Evolutionary conservation across 192 early-diverging fungal genomes (phyloP).

Genomic region (Funneliformis mosseae): DNA sequence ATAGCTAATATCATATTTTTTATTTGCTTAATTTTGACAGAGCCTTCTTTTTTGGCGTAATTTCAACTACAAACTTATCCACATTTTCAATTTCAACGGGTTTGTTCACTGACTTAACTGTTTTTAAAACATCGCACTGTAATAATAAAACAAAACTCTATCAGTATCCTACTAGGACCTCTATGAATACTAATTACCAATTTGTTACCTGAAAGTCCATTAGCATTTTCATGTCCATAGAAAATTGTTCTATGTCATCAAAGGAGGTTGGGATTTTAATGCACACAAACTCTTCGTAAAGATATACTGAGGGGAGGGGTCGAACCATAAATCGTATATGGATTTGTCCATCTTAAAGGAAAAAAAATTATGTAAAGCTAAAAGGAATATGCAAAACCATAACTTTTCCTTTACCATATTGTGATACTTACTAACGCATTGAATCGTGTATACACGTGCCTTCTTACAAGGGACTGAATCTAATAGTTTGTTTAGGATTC

Average conservation of each 20-base stretch:
- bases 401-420: not conserved
- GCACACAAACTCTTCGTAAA: conserved; percentile 18
- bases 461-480: not conserved
- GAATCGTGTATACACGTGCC: not conserved
- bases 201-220: conserved; percentile 30
- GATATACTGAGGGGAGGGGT: conserved; percentile 24
- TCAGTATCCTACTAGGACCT: conserved; percentile 5
- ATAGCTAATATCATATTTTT: no score
- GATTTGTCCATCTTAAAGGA: not conserved
- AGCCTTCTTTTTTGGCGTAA: not conserved
- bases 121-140: conserved; percentile 15
- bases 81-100: not conserved
- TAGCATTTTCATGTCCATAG: not conserved
- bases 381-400: not conserved
- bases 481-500: conserved; percentile 21
- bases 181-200: not conserved
- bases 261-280: conserved; percentile 12
- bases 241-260: conserved; percentile 26
- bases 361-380: conserved; percentile 5
- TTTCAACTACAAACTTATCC: conserved; percentile 11
- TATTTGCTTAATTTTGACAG: no score
- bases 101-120: conserved; percentile 6
- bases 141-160: not conserved
- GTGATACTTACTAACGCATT: conserved; percentile 9
- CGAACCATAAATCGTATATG: not conserved